These are phyloP conservation scores for Leishmania martiniquensis DNA, from an alignment of 208 protist species.

Conservation along the genomic window DNA sequence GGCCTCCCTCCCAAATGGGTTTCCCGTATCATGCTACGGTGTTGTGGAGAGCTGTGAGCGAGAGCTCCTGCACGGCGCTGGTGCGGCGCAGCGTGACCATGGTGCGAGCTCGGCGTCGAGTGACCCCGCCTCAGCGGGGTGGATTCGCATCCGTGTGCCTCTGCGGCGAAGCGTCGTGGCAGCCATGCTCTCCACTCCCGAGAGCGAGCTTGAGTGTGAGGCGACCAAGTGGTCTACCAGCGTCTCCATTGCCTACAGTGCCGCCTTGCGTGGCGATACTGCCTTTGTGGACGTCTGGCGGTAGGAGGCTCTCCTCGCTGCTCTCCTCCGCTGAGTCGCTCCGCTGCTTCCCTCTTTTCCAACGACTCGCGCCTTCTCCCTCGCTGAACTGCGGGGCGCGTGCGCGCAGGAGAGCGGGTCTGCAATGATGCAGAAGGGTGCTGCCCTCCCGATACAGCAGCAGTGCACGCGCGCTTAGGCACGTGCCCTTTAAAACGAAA, in stretches of 20 bases:
- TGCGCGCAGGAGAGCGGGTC: neutral
- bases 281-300: constrained; percentile 49
- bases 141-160: constrained; percentile 62
- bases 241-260: constrained; percentile 68
- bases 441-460: neutral
- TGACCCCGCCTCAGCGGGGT: constrained; percentile 2
- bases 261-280: constrained; percentile 54
- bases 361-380: neutral
- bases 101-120: neutral
- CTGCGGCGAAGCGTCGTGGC: constrained; percentile 42
- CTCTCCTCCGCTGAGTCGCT: neutral
- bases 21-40: constrained; percentile 77
- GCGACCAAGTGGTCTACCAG: constrained; percentile 6
- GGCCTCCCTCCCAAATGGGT: constrained; percentile 44
- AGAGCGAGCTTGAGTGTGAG: neutral
- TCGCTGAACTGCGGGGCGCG: neutral
- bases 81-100: neutral
- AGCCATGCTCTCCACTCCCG: constrained; percentile 15
- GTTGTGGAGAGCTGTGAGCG: constrained; percentile 77
- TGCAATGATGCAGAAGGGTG: neutral
- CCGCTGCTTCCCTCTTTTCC: neutral
- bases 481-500: neutral
- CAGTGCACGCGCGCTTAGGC: neutral
- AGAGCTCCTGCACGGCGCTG: constrained; percentile 37
- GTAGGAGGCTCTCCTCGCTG: neutral